Evolutionary conservation across 1,139 yeast species (phyloP).

Genomic region (Yamadazyma atlantica): DNA sequence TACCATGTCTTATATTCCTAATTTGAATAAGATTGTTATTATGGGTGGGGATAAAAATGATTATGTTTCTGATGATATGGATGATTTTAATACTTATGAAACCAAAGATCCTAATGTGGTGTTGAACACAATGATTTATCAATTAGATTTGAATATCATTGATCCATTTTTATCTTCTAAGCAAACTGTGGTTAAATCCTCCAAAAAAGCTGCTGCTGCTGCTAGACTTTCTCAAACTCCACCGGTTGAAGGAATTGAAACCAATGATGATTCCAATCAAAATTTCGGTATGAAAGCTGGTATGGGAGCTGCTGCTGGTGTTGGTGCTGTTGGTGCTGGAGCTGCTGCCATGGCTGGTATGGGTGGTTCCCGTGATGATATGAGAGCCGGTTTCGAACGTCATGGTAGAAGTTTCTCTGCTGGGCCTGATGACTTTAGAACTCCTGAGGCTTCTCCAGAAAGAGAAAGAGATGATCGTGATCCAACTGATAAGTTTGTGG

Average conservation of each 20-base stretch:
- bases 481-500: conserved; percentile 25
- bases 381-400: conserved; percentile 24
- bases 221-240: conserved; percentile 16
- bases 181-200: conserved; percentile 18
- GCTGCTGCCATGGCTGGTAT: conserved; percentile 4
- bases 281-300: neutral
- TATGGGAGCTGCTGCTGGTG: conserved; percentile 8
- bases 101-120: conserved; percentile 47
- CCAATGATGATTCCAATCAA: neutral
- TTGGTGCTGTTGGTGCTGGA: conserved; percentile 2
- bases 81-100: conserved; percentile 47
- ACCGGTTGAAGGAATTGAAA: conserved; percentile 12
- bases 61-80: conserved; percentile 39
- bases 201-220: conserved; percentile 14
- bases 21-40: conserved; percentile 66
- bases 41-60: conserved; percentile 92
- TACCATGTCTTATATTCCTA: conserved; percentile 70
- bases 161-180: conserved; percentile 30
- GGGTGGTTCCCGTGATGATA: conserved; percentile 14
- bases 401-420: conserved; percentile 42
- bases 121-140: conserved; percentile 59
- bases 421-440: conserved; percentile 44
- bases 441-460: conserved; percentile 41
- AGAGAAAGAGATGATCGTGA: conserved; percentile 14
- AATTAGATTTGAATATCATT: conserved; percentile 50